Base-by-base conservation (phyloP, 2,329 filamentous ascomycete genomes). In the Aspergillus tubingensis region DNA sequence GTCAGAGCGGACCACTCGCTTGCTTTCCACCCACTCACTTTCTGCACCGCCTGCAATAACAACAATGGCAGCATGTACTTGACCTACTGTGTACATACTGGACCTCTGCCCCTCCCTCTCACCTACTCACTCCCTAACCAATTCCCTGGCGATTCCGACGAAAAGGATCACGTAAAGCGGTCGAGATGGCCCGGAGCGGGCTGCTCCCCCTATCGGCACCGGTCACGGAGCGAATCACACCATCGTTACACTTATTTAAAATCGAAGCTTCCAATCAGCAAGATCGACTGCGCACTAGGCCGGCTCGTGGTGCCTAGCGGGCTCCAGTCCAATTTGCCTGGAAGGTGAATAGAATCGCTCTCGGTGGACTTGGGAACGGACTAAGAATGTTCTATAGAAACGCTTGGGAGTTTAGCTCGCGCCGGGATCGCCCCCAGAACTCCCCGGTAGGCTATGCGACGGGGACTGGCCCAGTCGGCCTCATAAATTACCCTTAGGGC, bases 371-470 rank as follows among this genome's bases (percentile, higher is more conserved):
- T 59, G 59, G 59, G 52, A 65, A 64, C 39, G 51, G 58, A 61
- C 64, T 65, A 65, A 65, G 64, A 64, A 65, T 64, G 57, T 65
- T 65, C 64, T 57, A 65, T 65, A 53, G 61, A 57, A 44, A 39
- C 61, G 49, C 56, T 59, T 65, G 51, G 52, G 39, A 39, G 39
- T 32, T 61, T 58, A 59, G 59, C 57, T 47, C 53, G 51, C 32
- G 55, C 54, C 55, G 57, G 63, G 62, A 65, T 64, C 63, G 53
- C 49, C 62, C 58, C 56, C 41, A 43, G 49, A 57, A 49, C 47
- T 50, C 56, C 54, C 51, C 61, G 52, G 38, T 57, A 39, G 55
- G 49, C 58, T 54, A 60, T 56, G 54, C 62, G 57, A 62, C 47
- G 56, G 58, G 32, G 50, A 58, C 55, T 57, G 58, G 48, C 59